Conservation (phyloP, 1,284 basidiomycete genomes). For the Sanghuangporus weigelae region DNA sequence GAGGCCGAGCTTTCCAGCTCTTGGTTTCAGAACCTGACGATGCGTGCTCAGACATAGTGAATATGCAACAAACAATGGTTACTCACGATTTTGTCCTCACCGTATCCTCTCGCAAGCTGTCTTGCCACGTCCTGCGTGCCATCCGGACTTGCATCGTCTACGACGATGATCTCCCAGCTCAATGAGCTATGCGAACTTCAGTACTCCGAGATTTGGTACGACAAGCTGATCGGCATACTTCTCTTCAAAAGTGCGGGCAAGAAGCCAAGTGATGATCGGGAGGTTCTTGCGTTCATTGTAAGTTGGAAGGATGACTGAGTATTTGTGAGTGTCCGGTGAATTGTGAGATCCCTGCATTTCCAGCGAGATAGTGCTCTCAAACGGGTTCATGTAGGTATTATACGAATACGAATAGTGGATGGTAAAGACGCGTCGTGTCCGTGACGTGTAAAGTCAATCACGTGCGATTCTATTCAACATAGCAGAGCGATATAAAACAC, state of each 20-base stretch:
- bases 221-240: constrained; percentile 44
- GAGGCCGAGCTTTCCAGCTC: constrained; percentile 84
- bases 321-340: constrained; percentile 64
- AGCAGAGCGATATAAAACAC: background rate
- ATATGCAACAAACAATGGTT: background rate
- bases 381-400: constrained; percentile 51
- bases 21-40: constrained; percentile 69
- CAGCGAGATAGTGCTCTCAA: constrained; percentile 46
- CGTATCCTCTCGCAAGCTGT: constrained; percentile 74
- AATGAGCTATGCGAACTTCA: constrained; percentile 35
- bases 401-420: background rate
- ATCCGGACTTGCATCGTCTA: constrained; percentile 89
- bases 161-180: constrained; percentile 83
- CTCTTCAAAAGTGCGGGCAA: constrained; percentile 69
- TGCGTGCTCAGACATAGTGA: background rate
- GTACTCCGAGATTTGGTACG: background rate
- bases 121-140: constrained; percentile 85
- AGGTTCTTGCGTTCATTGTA: constrained; percentile 93
- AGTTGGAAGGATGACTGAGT: constrained; percentile 87
- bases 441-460: background rate
- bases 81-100: constrained; percentile 77
- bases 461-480: background rate
- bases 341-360: constrained; percentile 58
- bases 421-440: background rate
- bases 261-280: constrained; percentile 80